Evolutionary conservation across 2,329 filamentous ascomycete genomes (phyloP).

Genomic region (Neurospora sp.): DNA sequence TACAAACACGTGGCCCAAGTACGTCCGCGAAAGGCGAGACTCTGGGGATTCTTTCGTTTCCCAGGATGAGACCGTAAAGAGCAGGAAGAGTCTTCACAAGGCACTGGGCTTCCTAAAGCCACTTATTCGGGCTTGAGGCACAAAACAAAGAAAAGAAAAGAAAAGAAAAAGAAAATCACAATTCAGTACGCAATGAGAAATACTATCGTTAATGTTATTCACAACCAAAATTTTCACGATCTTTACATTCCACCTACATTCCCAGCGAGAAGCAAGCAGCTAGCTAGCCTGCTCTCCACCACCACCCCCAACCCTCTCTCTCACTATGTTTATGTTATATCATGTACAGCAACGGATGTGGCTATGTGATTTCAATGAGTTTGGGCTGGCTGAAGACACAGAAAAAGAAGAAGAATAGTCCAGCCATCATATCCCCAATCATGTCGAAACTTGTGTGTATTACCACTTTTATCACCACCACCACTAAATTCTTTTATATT

Average conservation of each 20-base stretch:
- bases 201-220: neutral
- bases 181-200: neutral
- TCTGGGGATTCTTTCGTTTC: constrained; percentile 6
- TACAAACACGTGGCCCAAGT: constrained; percentile 59
- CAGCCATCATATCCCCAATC: neutral
- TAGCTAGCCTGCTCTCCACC: neutral
- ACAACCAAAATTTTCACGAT: neutral
- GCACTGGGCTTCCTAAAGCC: neutral
- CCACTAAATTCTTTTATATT: neutral
- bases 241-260: neutral
- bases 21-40: constrained; percentile 29
- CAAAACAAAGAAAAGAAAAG: neutral
- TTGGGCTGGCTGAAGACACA: constrained; percentile 5
- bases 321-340: neutral
- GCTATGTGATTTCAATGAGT: neutral
- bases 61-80: neutral
- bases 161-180: neutral
- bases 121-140: neutral
- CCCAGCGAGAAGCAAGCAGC: neutral
- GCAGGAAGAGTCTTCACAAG: neutral
- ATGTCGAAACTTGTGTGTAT: neutral
- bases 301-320: neutral
- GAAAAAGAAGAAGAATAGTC: constrained; percentile 16
- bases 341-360: neutral
- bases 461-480: neutral